These are phyloP conservation scores for Tremella mesenterica DNA, from an alignment of 768 basidiomycete genomes.

Conservation along the genomic window DNA sequence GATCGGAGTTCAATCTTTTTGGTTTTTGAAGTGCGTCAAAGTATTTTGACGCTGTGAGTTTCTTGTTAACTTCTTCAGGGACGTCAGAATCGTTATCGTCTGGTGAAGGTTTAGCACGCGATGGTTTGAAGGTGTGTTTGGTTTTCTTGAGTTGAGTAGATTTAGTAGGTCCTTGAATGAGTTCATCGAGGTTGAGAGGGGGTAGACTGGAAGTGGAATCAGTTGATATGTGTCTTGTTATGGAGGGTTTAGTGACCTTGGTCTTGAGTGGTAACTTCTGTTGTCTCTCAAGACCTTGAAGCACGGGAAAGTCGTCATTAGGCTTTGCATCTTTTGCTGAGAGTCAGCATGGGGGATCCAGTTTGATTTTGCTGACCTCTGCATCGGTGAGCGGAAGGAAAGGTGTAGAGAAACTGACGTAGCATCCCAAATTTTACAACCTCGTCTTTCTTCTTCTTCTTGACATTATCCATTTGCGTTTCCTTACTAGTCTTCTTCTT, in stretches of 20 bases:
- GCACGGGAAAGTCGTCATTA: constrained; percentile 15
- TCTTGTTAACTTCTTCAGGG: no score
- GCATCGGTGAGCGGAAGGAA: no score
- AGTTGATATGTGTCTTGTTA: background rate
- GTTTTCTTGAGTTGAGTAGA: no score
- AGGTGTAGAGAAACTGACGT: constrained; percentile 5
- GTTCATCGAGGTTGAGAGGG: background rate
- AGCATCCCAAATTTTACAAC: constrained; percentile 11
- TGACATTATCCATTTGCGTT: constrained; percentile 1
- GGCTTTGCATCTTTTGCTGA: constrained; percentile 12
- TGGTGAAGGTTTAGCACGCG: no score
- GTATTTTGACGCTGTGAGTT: background rate
- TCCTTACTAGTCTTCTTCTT: constrained; percentile 1
- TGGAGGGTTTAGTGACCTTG: background rate
- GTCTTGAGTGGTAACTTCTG: constrained; percentile 17
- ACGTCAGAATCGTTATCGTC: no score
- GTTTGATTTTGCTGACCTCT: no score
- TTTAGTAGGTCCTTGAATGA: no score
- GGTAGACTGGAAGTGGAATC: background rate
- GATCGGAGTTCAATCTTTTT: background rate
- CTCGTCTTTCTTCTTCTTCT: constrained; percentile 2
- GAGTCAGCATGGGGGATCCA: background rate
- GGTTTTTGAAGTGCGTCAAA: background rate
- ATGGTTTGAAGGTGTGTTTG: no score
- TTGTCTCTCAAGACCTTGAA: constrained; percentile 18